Conservation (phyloP, 768 basidiomycete species). For the Phlegmacium glaucopus region DNA sequence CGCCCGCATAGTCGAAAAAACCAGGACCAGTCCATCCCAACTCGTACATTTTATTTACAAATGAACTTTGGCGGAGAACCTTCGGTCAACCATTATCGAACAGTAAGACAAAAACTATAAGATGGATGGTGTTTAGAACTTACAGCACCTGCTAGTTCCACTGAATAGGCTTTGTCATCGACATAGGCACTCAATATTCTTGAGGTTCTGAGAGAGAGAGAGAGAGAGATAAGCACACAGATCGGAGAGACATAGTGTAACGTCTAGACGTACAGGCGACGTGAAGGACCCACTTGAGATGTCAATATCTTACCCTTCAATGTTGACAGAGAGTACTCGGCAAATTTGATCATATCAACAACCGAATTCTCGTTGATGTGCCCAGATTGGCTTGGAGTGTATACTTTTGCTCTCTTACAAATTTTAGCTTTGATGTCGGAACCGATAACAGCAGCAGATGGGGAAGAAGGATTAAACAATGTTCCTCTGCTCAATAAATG, state of each 20-base stretch:
- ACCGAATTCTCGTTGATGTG: background rate
- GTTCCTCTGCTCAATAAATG: background rate
- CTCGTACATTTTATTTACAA: slow-evolving; percentile 47
- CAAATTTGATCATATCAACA: too few species aligned
- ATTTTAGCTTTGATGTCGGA: background rate
- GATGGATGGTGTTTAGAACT: slow-evolving; percentile 4
- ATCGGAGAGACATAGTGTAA: background rate
- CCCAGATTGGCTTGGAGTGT: background rate
- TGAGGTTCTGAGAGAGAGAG: background rate
- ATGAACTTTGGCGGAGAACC: slow-evolving; percentile 55
- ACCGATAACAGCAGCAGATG: background rate
- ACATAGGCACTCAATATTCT: slow-evolving; percentile 45
- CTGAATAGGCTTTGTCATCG: slow-evolving; percentile 44
- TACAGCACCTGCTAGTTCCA: slow-evolving; percentile 52
- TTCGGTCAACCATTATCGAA: slow-evolving; percentile 12
- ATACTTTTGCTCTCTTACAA: background rate
- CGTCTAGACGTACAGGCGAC: background rate
- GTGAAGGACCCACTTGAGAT: background rate
- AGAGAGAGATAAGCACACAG: background rate
- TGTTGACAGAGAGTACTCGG: background rate
- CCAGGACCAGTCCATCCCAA: slow-evolving; percentile 46
- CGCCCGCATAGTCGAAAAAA: slow-evolving; percentile 33
- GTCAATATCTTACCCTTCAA: background rate
- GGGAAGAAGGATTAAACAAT: background rate
- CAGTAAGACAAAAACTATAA: background rate